Conservation (phyloP, 352 stramenopile species). For the Pythium vanterpoolii region DNA sequence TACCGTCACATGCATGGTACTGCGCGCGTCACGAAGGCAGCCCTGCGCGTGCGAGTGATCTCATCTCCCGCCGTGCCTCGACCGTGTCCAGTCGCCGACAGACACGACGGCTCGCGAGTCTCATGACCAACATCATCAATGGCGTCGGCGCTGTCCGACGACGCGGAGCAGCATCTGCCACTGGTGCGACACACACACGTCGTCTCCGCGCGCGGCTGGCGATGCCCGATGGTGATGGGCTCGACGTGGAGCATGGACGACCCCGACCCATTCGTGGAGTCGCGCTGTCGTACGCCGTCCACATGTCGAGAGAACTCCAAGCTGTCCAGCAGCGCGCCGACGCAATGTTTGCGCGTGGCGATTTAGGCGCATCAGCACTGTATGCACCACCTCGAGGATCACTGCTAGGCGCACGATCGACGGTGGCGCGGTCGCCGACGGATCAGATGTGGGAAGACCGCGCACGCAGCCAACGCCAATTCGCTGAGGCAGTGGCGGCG, state of each 20-base stretch:
- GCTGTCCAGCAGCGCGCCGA: conserved; percentile 65
- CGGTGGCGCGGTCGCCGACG: conserved; percentile 15
- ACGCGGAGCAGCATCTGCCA: neutral
- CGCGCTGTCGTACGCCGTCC: conserved; percentile 61
- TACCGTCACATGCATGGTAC: conserved; percentile 71
- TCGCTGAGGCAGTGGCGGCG: conserved; percentile 24
- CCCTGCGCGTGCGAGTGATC: conserved; percentile 44
- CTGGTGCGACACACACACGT: conserved; percentile 4
- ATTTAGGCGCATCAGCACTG: conserved; percentile 43
- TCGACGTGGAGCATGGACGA: conserved; percentile 18
- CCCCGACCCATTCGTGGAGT: conserved; percentile 57
- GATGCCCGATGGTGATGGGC: conserved; percentile 16
- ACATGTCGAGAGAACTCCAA: conserved; percentile 77
- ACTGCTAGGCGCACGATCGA: conserved; percentile 31
- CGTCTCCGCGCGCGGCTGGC: conserved; percentile 15
- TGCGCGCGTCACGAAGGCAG: conserved; percentile 43
- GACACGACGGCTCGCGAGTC: conserved; percentile 57
- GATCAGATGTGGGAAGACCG: conserved; percentile 69
- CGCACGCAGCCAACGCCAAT: conserved; percentile 43
- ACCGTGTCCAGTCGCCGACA: conserved; percentile 60
- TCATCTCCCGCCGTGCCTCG: conserved; percentile 46
- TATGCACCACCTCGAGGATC: conserved; percentile 26
- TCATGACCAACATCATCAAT: conserved; percentile 71
- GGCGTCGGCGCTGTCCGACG: conserved; percentile 7
- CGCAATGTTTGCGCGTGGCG: conserved; percentile 67